phyloP scores from a whole-genome alignment of 805 yeast species.

The Wickerhamomyces sydowiorum region DNA sequence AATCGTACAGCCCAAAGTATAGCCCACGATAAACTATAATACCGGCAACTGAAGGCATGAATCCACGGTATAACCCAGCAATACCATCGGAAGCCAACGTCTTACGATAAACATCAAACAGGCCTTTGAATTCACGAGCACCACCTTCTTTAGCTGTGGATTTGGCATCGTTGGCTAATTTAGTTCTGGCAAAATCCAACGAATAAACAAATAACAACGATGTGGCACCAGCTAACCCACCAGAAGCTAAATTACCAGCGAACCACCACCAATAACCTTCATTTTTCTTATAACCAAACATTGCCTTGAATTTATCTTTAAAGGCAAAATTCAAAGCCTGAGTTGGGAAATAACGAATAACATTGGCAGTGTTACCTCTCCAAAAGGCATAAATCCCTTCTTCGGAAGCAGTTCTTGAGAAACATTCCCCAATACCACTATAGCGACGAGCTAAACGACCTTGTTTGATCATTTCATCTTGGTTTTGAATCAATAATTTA shows the following conservation, averaged over 20 bases:
- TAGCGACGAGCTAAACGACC: conserved; percentile 81
- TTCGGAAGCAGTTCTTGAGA: conserved; percentile 82
- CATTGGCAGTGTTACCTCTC: conserved; percentile 98
- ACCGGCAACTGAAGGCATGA: conserved; percentile 94
- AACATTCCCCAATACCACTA: conserved; percentile 85
- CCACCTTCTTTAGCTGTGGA: conserved; percentile 64
- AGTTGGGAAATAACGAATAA: conserved; percentile 96
- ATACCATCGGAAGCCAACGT: conserved; percentile 89
- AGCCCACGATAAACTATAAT: conserved; percentile 96
- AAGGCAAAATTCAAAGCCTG: conserved; percentile 95
- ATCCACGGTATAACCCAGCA: conserved; percentile 97
- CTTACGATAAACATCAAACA: conserved; percentile 89
- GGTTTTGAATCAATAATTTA: conserved; percentile 89
- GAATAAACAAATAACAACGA: conserved; percentile 87
- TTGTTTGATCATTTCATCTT: conserved; percentile 94
- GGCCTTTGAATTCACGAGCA: conserved; percentile 91
- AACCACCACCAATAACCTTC: conserved; percentile 87
- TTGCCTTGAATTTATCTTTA: conserved; percentile 89
- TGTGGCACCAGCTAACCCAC: conserved; percentile 95
- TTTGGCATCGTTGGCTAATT: conserved; percentile 95
- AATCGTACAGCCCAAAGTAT: conserved; percentile 93
- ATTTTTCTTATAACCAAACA: conserved; percentile 92
- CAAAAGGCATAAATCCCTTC: conserved; percentile 90
- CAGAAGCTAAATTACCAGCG: conserved; percentile 93
- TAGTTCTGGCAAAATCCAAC: conserved; percentile 93